Conservation (phyloP, 352 stramenopile genomes). For the Aphanomyces euteiches region DNA sequence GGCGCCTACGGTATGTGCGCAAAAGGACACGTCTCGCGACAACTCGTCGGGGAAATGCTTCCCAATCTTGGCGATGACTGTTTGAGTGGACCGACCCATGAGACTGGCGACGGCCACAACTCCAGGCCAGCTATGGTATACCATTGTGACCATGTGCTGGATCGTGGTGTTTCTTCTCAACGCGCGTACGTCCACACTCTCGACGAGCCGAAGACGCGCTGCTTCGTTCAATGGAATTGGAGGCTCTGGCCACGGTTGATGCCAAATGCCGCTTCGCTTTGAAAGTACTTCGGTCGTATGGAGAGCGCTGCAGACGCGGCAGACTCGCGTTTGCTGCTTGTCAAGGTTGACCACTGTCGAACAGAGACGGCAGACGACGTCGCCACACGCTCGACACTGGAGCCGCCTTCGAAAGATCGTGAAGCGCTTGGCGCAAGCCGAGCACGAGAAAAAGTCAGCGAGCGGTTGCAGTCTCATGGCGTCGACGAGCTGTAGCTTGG, state of each 20-base stretch:
- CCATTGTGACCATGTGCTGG: conserved; percentile 16
- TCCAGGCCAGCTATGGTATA: conserved; percentile 12
- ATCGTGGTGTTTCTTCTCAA: background rate
- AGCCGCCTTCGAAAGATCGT: conserved; percentile 84
- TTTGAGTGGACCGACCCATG: conserved; percentile 79
- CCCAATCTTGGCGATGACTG: conserved; percentile 79
- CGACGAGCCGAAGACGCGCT: conserved; percentile 65
- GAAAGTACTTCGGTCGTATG: conserved; percentile 69
- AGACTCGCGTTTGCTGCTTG: conserved; percentile 44
- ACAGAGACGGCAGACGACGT: conserved; percentile 83
- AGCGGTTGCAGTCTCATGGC: conserved; percentile 81
- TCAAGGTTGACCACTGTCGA: conserved; percentile 33
- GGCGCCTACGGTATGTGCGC: conserved; percentile 81
- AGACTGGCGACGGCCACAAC: conserved; percentile 82
- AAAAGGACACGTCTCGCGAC: conserved; percentile 78
- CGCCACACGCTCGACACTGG: conserved; percentile 74
- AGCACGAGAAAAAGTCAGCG: conserved; percentile 80
- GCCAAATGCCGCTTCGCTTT: conserved; percentile 47
- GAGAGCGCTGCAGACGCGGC: conserved; percentile 78
- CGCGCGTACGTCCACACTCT: conserved; percentile 40
- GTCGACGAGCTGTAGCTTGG: conserved; percentile 69
- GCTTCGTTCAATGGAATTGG: conserved; percentile 76
- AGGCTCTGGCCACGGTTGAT: conserved; percentile 78
- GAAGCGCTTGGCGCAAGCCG: conserved; percentile 87
- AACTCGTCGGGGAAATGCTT: conserved; percentile 71